These are phyloP conservation scores for Nannochloropsis granulata DNA, from an alignment of 108 stramenopile species.

Conservation along the genomic window DNA sequence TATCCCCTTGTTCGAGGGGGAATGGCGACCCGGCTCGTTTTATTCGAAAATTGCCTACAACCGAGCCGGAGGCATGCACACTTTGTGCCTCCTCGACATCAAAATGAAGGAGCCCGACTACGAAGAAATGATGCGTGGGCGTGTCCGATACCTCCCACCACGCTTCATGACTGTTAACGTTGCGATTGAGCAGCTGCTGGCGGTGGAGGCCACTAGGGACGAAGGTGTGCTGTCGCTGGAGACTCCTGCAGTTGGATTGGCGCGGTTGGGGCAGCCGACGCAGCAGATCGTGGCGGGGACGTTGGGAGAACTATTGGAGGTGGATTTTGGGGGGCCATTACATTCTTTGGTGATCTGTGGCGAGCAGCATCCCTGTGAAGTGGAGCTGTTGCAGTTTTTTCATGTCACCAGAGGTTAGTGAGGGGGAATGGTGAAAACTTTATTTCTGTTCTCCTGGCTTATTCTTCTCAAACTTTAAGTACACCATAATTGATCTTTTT, in stretches of 20 bases:
- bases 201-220: slow-evolving; percentile 53
- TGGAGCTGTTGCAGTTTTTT: slow-evolving; percentile 43
- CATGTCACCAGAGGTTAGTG: background rate
- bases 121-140: slow-evolving; percentile 72
- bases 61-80: slow-evolving; percentile 88
- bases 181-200: slow-evolving; percentile 76
- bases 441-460: no score
- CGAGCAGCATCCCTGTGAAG: slow-evolving; percentile 75
- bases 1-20: slow-evolving; percentile 78
- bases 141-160: slow-evolving; percentile 73
- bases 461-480: no score
- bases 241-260: slow-evolving; percentile 56
- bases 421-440: background rate
- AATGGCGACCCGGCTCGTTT: slow-evolving; percentile 85
- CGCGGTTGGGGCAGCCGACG: slow-evolving; percentile 75
- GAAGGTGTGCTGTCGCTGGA: slow-evolving; percentile 39
- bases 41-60: slow-evolving; percentile 91
- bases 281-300: slow-evolving; percentile 83
- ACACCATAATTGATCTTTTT: no score
- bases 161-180: slow-evolving; percentile 90
- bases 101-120: slow-evolving; percentile 92
- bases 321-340: slow-evolving; percentile 83
- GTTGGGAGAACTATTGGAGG: slow-evolving; percentile 55
- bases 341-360: slow-evolving; percentile 90
- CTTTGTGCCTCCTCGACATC: slow-evolving; percentile 73